A percentile compares a stretch with the other conserved stretches of the same genome.
Evolutionary conservation across 495 filamentous ascomycete species (phyloP).

Genomic region (Aspergillus sclerotioniger): DNA sequence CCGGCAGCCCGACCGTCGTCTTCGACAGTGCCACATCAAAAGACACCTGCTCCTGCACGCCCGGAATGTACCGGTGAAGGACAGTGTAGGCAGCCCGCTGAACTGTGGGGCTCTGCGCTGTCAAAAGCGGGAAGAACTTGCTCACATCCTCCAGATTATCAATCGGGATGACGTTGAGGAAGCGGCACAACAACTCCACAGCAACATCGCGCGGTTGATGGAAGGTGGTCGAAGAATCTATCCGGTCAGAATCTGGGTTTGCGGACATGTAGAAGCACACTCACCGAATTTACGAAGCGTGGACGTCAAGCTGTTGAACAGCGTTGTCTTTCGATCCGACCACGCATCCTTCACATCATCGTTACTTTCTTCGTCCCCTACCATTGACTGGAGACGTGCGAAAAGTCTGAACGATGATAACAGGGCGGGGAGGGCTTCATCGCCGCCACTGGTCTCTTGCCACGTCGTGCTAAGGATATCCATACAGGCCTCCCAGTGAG

Average conservation of each 20-base stretch:
- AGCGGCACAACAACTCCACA: constrained; percentile 63
- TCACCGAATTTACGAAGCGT: constrained; percentile 44
- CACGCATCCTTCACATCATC: constrained; percentile 82
- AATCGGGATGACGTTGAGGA: constrained; percentile 58
- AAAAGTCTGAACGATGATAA: constrained; percentile 73
- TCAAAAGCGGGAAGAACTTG: constrained; percentile 68
- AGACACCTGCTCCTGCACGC: constrained; percentile 75
- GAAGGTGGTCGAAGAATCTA: constrained; percentile 50
- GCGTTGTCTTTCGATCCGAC: constrained; percentile 44
- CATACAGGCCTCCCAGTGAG: constrained; percentile 74
- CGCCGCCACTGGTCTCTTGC: constrained; percentile 42
- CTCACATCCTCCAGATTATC: constrained; percentile 54
- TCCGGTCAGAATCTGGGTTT: constrained; percentile 15
- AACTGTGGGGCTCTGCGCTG: constrained; percentile 68
- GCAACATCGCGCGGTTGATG: constrained; percentile 67
- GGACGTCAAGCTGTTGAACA: constrained; percentile 57
- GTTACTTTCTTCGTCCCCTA: constrained; percentile 65
- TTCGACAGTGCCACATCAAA: constrained; percentile 79
- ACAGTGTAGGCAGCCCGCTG: constrained; percentile 80
- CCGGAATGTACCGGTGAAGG: constrained; percentile 73
- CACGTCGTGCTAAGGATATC: constrained; percentile 56
- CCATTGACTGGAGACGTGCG: constrained; percentile 52
- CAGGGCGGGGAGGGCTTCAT: constrained; percentile 57
- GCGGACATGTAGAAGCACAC: constrained; percentile 10
- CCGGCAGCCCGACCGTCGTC: constrained; percentile 60